Evolutionary conservation across 2,329 filamentous ascomycete genomes (phyloP), one percentile per base, ranked within the genome.

Genomic region (Fusarium phyllophilum): DNA sequence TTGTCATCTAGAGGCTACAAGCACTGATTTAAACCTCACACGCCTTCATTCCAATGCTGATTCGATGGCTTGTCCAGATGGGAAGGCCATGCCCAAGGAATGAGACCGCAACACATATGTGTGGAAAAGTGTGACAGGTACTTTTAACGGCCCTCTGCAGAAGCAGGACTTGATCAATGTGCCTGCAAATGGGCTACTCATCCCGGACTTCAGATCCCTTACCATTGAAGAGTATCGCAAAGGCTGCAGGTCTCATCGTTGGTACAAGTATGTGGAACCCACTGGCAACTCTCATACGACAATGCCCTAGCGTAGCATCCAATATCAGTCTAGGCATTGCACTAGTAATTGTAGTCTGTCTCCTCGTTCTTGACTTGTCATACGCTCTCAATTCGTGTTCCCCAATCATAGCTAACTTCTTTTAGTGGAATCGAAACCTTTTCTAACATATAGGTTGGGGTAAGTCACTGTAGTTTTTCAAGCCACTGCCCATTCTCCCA

Each of bases 1-100:
- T n/a, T 6, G 1, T 10, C 4, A 41, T 5, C 13, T 41, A 41
- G 0, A 41, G 9, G 39, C 13, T 41, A 0, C 8, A 9, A 10
- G 2, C 2, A 14, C 13, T 15, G 22, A n/a, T 41, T 41, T 6
- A 15, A 6, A 9, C 9, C 22, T 2, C 0, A 41, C 0, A n/a
- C 1, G 1, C 22, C 6, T 41, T 41, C 13, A 41, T 2, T 6
- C 22, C 6, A 2, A 10, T 41, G 8, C 13, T 41, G 8, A 41
- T n/a, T n/a, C 15, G 8, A n/a, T 41, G 39, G 22, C 13, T 41
- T n/a, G 22, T 41, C 13, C 39, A n/a, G 22, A 10, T 15, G 5
- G 8, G 13, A 41, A 41, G 5, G 22, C 13, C 8, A n/a, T 38
- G 36, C 10, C 36, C 36, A 38, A 11, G 2, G 36, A 17, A 38